These are phyloP conservation scores for Macroventuria anomochaeta DNA, from an alignment of 2,329 filamentous ascomycete genomes.

Conservation along the genomic window DNA sequence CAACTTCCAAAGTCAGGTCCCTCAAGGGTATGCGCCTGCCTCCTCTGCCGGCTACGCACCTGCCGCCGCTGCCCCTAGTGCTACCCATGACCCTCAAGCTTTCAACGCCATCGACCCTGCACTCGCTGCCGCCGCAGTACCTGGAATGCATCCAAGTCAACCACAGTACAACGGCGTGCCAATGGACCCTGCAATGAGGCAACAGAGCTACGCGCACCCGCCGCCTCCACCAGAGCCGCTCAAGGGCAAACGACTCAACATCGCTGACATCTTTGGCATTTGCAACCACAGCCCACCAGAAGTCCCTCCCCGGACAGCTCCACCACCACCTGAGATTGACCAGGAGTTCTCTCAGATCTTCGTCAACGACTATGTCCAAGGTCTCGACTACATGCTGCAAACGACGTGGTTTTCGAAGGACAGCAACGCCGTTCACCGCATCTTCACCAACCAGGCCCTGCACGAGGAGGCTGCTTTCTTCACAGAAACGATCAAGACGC, in stretches of 20 bases:
- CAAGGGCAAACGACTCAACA: slow-evolving; percentile 46
- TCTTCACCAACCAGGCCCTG: slow-evolving; percentile 57
- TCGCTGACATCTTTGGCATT: slow-evolving; percentile 45
- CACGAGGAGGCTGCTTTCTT: slow-evolving; percentile 47
- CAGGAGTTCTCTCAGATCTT: slow-evolving; percentile 44
- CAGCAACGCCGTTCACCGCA: slow-evolving; percentile 55
- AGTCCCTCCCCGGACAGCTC: slow-evolving; percentile 37
- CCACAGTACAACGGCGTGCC: slow-evolving; percentile 41
- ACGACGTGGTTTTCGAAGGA: slow-evolving; percentile 77
- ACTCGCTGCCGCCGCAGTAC: slow-evolving; percentile 57
- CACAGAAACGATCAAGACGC: slow-evolving; percentile 42
- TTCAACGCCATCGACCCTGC: slow-evolving; percentile 70
- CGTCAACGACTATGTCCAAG: slow-evolving; percentile 44
- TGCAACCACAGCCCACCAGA: slow-evolving; percentile 46
- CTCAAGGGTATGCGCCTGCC: slow-evolving; percentile 53
- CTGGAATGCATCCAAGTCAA: slow-evolving; percentile 38
- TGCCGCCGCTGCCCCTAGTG: slow-evolving; percentile 41
- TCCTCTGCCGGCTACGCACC: slow-evolving; percentile 52
- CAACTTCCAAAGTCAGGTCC: slow-evolving; percentile 48
- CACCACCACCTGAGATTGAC: slow-evolving; percentile 39
- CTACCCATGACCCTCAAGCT: slow-evolving; percentile 56
- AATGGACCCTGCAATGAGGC: slow-evolving; percentile 43
- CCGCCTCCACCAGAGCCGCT: slow-evolving; percentile 27
- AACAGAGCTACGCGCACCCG: slow-evolving; percentile 22
- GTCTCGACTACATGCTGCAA: slow-evolving; percentile 59